Evolutionary conservation across 768 basidiomycete species (phyloP).

Genomic region (Mycena venus): DNA sequence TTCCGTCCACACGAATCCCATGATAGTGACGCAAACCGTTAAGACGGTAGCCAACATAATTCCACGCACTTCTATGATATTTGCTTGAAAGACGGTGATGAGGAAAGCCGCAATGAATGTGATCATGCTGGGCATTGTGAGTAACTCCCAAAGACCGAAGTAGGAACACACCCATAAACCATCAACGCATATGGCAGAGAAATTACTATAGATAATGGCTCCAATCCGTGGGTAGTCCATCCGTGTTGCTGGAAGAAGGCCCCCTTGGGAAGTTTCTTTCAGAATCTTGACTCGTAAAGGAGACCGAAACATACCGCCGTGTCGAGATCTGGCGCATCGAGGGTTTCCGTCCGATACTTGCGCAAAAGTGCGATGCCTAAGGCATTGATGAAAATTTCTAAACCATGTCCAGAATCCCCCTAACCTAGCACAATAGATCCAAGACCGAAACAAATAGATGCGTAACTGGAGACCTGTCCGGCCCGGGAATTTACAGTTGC

Average conservation of each 20-base stretch:
- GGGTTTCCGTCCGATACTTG: not conserved
- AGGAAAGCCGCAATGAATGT: not conserved
- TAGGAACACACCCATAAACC: not conserved
- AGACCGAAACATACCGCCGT: not conserved
- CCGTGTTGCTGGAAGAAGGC: not conserved
- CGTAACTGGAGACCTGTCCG: not conserved
- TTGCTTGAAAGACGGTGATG: not conserved
- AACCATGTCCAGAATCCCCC: not conserved
- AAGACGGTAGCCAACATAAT: not conserved
- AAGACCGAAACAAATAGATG: conserved; percentile 2
- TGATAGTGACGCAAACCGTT: not conserved
- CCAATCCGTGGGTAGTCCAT: not conserved
- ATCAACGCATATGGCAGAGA: not conserved
- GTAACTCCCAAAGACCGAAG: not conserved
- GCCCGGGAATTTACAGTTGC: not conserved
- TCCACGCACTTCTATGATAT: not conserved
- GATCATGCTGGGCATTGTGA: not conserved
- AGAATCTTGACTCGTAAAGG: not conserved
- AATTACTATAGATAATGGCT: not conserved
- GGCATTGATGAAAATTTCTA: not conserved
- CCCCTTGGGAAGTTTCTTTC: not conserved
- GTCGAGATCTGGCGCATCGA: not conserved
- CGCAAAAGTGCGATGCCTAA: not conserved
- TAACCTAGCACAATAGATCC: not conserved
- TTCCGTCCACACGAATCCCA: not conserved